Percentiles rank a stretch among this genome's conserved stretches.
phyloP scores from a whole-genome alignment of 768 basidiomycete species.

The Mycena rebaudengoi region DNA sequence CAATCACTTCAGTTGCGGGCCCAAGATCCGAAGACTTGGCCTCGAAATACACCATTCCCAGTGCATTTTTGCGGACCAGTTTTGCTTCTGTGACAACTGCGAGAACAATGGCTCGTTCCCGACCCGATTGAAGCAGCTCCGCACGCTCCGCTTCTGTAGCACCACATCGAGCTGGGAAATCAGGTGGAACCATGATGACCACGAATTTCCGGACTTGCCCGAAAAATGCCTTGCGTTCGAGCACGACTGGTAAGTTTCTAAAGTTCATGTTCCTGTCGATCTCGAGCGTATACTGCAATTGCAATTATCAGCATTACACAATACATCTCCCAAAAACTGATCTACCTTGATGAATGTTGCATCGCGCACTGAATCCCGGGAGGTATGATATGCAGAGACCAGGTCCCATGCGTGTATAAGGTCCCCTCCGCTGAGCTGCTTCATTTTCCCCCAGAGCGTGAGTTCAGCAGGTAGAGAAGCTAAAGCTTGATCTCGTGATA shows the following conservation, averaged over 20 bases:
- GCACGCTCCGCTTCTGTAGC: too few species aligned
- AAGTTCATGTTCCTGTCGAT: neutral
- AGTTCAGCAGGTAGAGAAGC: neutral
- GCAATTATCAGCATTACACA: neutral
- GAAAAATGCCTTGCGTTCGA: neutral
- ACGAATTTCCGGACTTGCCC: conserved; percentile 3
- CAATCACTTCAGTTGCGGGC: neutral
- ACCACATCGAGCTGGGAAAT: neutral
- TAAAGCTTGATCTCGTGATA: neutral
- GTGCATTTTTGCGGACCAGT: neutral
- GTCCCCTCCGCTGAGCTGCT: neutral
- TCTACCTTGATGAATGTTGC: conserved; percentile 12
- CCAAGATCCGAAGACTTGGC: neutral
- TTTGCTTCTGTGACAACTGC: neutral
- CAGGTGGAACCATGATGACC: neutral
- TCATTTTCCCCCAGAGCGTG: neutral
- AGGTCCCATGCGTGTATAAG: conserved; percentile 6
- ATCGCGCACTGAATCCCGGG: conserved; percentile 2
- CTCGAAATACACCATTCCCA: neutral
- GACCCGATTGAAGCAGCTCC: too few species aligned
- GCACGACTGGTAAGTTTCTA: neutral
- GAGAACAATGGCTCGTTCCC: neutral
- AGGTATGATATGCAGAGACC: neutral
- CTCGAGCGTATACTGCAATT: neutral
- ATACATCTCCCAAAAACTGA: too few species aligned